phyloP scores from a whole-genome alignment of 306 rosid genomes.

The Lathyrus aphaca region DNA sequence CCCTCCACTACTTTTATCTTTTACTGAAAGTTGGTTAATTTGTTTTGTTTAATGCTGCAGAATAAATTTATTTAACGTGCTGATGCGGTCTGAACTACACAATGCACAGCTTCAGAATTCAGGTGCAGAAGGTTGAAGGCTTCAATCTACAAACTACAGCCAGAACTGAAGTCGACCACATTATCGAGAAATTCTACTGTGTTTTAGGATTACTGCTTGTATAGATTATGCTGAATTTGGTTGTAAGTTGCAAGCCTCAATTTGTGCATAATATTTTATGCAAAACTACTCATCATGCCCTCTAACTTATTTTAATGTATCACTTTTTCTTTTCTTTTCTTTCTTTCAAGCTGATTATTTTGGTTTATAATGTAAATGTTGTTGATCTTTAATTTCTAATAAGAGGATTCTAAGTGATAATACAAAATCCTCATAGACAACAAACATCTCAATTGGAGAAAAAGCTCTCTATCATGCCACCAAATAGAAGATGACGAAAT shows the following conservation, averaged over 20 bases:
- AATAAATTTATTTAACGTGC: slow-evolving; percentile 21
- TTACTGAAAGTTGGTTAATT: slow-evolving; percentile 11
- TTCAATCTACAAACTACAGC: slow-evolving; percentile 33
- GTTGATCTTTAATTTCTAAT: background rate
- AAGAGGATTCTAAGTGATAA: background rate
- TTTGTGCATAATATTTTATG: slow-evolving; percentile 6
- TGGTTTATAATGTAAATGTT: background rate
- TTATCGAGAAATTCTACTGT: slow-evolving; percentile 8
- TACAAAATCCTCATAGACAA: background rate
- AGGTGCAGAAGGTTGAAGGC: slow-evolving; percentile 23
- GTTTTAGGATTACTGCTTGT: background rate
- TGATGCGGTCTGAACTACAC: slow-evolving; percentile 32
- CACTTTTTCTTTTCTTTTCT: background rate
- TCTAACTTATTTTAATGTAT: background rate
- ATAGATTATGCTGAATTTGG: slow-evolving; percentile 5
- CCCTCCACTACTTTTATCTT: background rate
- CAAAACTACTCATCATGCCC: background rate
- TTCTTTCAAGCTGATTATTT: background rate
- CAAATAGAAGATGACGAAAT: too few species aligned
- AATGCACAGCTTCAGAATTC: slow-evolving; percentile 26
- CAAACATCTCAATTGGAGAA: background rate
- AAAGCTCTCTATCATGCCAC: background rate
- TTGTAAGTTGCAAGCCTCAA: background rate
- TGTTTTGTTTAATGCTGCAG: slow-evolving; percentile 28
- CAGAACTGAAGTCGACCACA: slow-evolving; percentile 24